A percentile compares a stretch with the other conserved stretches of the same genome.
These are phyloP conservation scores for Aspergillus sp. DNA, from an alignment of 2,329 filamentous ascomycete genomes.

Conservation along the genomic window DNA sequence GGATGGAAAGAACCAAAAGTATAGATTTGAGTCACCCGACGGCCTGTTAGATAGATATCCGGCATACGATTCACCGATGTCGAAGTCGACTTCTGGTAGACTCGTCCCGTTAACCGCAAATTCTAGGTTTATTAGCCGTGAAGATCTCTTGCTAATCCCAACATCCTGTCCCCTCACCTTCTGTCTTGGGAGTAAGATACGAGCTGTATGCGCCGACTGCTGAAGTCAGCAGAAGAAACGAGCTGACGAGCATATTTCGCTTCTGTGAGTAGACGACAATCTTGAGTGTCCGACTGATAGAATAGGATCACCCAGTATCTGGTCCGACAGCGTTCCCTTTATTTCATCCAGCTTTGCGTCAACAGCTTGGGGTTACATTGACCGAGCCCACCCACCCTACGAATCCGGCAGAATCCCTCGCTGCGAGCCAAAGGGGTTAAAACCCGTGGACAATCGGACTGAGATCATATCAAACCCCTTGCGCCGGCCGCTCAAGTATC, in stretches of 20 bases:
- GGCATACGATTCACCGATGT: slow-evolving; percentile 55
- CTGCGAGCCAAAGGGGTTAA: not conserved
- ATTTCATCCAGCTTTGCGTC: not conserved
- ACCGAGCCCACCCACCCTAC: not conserved
- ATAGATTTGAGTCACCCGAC: slow-evolving; percentile 44
- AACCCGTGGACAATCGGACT: not conserved
- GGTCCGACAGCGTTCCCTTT: not conserved
- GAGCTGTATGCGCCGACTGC: not conserved
- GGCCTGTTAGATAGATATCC: slow-evolving; percentile 53
- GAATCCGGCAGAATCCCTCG: not conserved
- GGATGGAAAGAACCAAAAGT: slow-evolving; percentile 52
- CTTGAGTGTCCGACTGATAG: not conserved
- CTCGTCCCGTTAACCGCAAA: slow-evolving; percentile 64
- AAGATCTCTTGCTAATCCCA: not conserved
- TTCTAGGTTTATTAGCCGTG: slow-evolving; percentile 39
- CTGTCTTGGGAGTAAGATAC: not conserved
- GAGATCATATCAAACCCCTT: not conserved
- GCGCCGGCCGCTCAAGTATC: not conserved
- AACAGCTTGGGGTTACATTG: not conserved
- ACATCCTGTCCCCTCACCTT: not conserved
- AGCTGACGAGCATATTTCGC: not conserved
- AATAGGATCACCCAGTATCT: not conserved
- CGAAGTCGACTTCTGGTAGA: slow-evolving; percentile 68
- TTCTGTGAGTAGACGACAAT: not conserved
- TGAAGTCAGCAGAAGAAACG: not conserved